Conservation (phyloP, 768 basidiomycete genomes). For the Kwoniella botswanensis region DNA sequence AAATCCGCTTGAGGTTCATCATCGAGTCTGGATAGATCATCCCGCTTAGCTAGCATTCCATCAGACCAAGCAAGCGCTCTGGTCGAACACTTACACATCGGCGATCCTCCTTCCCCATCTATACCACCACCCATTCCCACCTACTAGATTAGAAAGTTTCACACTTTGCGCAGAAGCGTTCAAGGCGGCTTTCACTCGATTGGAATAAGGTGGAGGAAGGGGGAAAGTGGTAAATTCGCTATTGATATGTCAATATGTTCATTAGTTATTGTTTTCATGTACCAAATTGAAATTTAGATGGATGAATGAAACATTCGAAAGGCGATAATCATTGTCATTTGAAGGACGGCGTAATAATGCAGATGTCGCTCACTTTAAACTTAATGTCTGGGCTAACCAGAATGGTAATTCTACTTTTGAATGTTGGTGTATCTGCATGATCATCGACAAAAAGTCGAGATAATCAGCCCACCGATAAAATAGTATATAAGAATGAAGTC, state of each 20-base stretch:
- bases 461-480: not conserved
- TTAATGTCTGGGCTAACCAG: constrained; percentile 86
- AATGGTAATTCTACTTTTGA: constrained; percentile 83
- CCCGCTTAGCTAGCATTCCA: not conserved
- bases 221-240: constrained; percentile 90
- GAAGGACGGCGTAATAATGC: not conserved
- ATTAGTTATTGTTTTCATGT: too few relatives aligned
- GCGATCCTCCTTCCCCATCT: constrained; percentile 85
- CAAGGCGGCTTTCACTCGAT: constrained; percentile 80
- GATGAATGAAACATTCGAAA: too few relatives aligned
- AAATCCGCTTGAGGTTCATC: constrained; percentile 75
- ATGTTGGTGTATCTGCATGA: constrained; percentile 70
- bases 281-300: too few relatives aligned
- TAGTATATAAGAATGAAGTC: not conserved
- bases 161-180: constrained; percentile 88
- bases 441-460: not conserved
- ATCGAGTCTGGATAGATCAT: constrained; percentile 65
- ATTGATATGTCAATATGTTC: not conserved
- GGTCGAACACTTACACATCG: constrained; percentile 67
- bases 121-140: constrained; percentile 89
- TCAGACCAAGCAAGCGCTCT: not conserved
- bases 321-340: too few relatives aligned
- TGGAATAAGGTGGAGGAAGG: constrained; percentile 76
- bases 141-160: constrained; percentile 78
- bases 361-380: constrained; percentile 68